Conservation (phyloP, 2,329 filamentous ascomycete species). For the Epichloe typhina region DNA sequence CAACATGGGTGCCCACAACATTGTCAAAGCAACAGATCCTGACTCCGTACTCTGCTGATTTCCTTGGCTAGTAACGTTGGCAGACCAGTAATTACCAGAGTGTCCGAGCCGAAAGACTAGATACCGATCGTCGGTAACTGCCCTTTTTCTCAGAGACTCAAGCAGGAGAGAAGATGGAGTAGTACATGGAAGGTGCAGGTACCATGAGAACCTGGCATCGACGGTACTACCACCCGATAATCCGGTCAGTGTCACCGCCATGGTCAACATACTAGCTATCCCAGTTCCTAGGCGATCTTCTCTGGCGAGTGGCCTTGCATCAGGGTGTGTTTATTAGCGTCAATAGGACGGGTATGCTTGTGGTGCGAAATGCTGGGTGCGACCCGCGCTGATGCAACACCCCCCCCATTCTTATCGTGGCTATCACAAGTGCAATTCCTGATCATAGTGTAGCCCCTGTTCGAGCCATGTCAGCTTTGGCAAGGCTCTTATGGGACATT, state of each 20-base stretch:
- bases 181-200: background rate
- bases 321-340: background rate
- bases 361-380: slow-evolving; percentile 3
- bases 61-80: background rate
- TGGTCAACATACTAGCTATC: background rate
- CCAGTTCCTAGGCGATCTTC: slow-evolving; percentile 3
- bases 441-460: background rate
- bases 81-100: background rate
- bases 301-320: slow-evolving; percentile 5
- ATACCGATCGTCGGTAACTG: background rate
- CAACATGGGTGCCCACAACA: background rate
- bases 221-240: slow-evolving; percentile 2
- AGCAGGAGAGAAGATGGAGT: background rate
- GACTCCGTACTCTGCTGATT: background rate
- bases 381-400: background rate
- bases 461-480: slow-evolving; percentile 1
- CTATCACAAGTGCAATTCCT: background rate
- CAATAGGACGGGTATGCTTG: background rate
- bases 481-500: background rate
- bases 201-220: background rate
- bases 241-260: slow-evolving; percentile 1
- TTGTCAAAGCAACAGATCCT: background rate
- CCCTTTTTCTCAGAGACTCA: background rate
- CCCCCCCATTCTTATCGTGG: background rate
- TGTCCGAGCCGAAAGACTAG: background rate